Conservation (phyloP, 768 basidiomycete genomes). For the Megacollybia marginata region DNA sequence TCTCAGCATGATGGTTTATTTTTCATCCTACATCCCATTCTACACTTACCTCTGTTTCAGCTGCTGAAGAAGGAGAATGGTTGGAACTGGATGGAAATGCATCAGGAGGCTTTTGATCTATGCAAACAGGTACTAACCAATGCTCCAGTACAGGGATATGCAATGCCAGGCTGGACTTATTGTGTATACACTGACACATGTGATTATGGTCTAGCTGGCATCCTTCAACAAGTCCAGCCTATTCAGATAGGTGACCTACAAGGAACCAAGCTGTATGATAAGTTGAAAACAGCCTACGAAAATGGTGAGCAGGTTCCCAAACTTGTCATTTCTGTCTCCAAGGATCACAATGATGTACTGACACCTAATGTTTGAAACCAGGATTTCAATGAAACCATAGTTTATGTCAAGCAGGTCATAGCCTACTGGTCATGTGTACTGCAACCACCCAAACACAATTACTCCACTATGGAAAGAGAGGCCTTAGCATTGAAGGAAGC, state of each 20-base stretch:
- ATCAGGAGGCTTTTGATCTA: no score
- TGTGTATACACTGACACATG: no score
- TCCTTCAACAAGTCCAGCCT: slow-evolving; percentile 25
- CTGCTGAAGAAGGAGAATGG: not conserved
- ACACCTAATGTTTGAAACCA: slow-evolving; percentile 11
- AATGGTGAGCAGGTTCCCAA: slow-evolving; percentile 12
- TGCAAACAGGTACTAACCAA: no score
- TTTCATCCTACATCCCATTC: not conserved
- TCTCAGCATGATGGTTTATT: no score
- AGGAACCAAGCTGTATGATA: slow-evolving; percentile 19
- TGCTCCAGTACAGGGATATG: slow-evolving; percentile 12
- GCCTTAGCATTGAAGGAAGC: slow-evolving; percentile 25
- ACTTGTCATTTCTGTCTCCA: slow-evolving; percentile 11
- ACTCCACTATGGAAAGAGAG: slow-evolving; percentile 13
- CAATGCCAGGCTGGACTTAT: slow-evolving; percentile 10
- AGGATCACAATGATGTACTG: slow-evolving; percentile 14
- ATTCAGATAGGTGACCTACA: slow-evolving; percentile 18
- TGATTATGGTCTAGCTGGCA: slow-evolving; percentile 17
- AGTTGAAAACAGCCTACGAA: slow-evolving; percentile 13
- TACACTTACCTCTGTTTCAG: not conserved
- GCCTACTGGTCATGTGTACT: slow-evolving; percentile 23
- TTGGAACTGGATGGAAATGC: not conserved
- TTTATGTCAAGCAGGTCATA: slow-evolving; percentile 23
- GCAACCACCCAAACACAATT: slow-evolving; percentile 22
- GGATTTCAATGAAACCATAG: slow-evolving; percentile 21